These are phyloP conservation scores for Rhodotorula sp. DNA, from an alignment of 1,284 basidiomycete genomes.

Conservation along the genomic window DNA sequence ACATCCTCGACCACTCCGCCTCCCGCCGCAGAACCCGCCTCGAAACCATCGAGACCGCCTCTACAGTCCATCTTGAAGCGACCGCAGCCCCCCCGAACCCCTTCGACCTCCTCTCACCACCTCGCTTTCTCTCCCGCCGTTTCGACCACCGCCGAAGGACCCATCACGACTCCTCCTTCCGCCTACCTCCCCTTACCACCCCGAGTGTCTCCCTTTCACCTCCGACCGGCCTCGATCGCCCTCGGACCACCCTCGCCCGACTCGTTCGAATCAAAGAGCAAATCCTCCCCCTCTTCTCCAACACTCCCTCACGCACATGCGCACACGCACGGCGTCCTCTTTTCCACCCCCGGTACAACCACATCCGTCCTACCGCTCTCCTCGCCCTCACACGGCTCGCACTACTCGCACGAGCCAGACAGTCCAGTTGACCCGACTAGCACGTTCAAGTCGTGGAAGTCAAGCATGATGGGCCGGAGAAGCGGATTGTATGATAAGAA, in stretches of 20 bases:
- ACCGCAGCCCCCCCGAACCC: neutral
- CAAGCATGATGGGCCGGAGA: conserved; percentile 12
- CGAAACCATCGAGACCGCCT: neutral
- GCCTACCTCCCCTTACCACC: neutral
- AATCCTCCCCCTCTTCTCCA: neutral
- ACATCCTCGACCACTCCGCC: neutral
- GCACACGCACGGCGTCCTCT: conserved; percentile 1
- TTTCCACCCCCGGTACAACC: conserved; percentile 12
- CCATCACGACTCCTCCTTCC: neutral
- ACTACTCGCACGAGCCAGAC: neutral
- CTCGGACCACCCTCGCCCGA: neutral
- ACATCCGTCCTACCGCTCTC: conserved; percentile 18
- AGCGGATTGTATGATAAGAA: conserved; percentile 28
- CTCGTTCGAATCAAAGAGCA: neutral
- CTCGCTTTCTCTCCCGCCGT: neutral
- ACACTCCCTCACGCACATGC: neutral
- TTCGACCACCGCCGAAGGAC: neutral
- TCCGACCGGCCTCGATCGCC: neutral
- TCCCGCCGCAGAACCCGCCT: neutral
- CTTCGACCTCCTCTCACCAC: neutral
- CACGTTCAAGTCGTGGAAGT: conserved; percentile 31
- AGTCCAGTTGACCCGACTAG: conserved; percentile 1
- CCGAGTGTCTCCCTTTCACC: no score
- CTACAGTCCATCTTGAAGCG: conserved; percentile 14
- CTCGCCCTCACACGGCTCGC: neutral